phyloP scores from a whole-genome alignment of 2,329 filamentous ascomycete genomes.

The Epichloe brachyelytri region DNA sequence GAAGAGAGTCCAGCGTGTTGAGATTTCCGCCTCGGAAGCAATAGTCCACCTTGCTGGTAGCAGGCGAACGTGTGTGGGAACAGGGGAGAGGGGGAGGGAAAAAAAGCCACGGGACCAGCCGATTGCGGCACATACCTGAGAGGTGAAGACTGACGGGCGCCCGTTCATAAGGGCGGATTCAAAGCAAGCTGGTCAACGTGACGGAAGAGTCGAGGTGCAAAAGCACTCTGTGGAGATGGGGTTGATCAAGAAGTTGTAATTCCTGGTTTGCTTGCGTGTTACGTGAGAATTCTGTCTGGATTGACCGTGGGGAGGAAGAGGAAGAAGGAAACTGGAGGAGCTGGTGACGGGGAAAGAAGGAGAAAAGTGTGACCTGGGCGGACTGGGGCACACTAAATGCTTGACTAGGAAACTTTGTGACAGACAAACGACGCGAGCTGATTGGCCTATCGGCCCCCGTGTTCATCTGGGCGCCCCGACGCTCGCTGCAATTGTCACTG shows the following conservation, averaged over 20 bases:
- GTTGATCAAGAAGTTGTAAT: not conserved
- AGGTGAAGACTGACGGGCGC: slow-evolving; percentile 74
- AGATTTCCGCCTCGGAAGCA: not conserved
- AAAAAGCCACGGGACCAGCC: not conserved
- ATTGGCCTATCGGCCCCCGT: no score
- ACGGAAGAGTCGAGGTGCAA: slow-evolving; percentile 6
- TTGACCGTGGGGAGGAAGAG: slow-evolving; percentile 4
- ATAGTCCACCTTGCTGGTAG: not conserved
- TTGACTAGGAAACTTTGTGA: no score
- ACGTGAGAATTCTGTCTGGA: slow-evolving; percentile 4
- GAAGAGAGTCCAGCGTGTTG: not conserved
- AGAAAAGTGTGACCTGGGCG: not conserved
- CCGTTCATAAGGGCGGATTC: slow-evolving; percentile 70
- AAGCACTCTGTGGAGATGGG: slow-evolving; percentile 7
- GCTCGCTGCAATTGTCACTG: no score
- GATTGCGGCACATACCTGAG: slow-evolving; percentile 49
- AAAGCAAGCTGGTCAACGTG: slow-evolving; percentile 18
- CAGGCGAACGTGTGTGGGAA: not conserved
- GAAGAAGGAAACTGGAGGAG: slow-evolving; percentile 6
- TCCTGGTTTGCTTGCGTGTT: not conserved
- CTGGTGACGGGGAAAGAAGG: not conserved
- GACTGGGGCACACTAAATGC: not conserved
- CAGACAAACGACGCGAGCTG: no score
- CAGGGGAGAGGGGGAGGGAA: not conserved
- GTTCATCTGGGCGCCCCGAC: no score